Conservation (phyloP, 2,329 filamentous ascomycete species). For the Ceratocystis colombiana region DNA sequence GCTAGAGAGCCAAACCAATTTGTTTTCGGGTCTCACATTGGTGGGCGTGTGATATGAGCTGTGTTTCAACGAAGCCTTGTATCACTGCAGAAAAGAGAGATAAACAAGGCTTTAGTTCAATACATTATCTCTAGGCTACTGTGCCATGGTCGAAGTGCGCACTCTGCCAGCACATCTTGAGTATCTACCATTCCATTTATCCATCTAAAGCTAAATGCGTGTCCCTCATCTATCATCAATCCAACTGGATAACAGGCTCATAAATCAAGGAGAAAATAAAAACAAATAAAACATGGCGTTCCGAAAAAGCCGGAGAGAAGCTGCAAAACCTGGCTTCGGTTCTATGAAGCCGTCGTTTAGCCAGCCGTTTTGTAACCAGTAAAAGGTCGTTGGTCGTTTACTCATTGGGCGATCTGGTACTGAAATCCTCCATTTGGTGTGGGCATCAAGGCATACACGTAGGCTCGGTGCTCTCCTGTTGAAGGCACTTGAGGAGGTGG, state of each 20-base stretch:
- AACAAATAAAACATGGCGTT: too few relatives aligned
- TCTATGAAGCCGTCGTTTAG: neutral
- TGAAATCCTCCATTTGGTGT: constrained; percentile 16
- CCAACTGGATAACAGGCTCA: too few relatives aligned
- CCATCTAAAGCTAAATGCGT: too few relatives aligned
- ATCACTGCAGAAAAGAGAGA: neutral
- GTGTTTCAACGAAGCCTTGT: neutral
- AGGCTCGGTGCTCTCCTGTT: constrained; percentile 4
- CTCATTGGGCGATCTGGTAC: constrained; percentile 18
- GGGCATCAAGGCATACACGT: constrained; percentile 17
- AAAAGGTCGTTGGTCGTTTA: neutral
- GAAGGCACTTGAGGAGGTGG: neutral
- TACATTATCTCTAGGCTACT: too few relatives aligned
- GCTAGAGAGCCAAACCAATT: neutral
- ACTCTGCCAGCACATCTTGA: too few relatives aligned
- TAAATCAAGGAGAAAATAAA: too few relatives aligned
- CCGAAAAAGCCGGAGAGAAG: neutral
- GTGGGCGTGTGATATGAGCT: neutral
- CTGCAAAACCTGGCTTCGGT: neutral
- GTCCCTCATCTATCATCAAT: too few relatives aligned
- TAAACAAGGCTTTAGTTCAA: neutral
- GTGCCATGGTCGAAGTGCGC: too few relatives aligned
- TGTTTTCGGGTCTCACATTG: neutral
- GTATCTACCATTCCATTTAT: too few relatives aligned
- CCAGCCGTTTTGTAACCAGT: neutral